phyloP scores from a whole-genome alignment of 495 filamentous ascomycete species.

The Penicillium cataractarum region DNA sequence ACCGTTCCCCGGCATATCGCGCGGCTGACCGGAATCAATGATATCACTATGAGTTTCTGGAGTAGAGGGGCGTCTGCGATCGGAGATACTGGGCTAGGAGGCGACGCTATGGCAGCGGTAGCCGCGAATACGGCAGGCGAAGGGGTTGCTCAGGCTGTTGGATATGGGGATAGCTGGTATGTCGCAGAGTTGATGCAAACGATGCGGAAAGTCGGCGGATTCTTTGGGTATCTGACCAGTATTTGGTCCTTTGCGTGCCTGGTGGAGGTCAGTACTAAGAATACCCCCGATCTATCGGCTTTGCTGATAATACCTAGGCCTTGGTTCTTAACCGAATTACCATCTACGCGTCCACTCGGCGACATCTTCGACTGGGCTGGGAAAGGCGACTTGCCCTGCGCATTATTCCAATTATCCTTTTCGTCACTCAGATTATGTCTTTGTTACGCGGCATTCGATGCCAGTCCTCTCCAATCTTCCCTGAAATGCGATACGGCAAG shows the following conservation, averaged over 20 bases:
- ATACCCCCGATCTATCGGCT: background rate
- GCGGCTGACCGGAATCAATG: slow-evolving; percentile 34
- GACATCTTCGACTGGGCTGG: slow-evolving; percentile 73
- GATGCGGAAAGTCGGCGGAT: slow-evolving; percentile 70
- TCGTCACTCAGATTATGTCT: slow-evolving; percentile 65
- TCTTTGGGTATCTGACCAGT: slow-evolving; percentile 90
- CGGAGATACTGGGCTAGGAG: slow-evolving; percentile 25
- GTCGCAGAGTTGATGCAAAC: slow-evolving; percentile 43
- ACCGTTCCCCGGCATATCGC: slow-evolving; percentile 43
- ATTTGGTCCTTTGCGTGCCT: slow-evolving; percentile 92
- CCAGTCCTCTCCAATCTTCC: slow-evolving; percentile 82
- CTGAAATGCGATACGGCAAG: slow-evolving; percentile 72
- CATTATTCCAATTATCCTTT: slow-evolving; percentile 72
- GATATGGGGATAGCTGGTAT: slow-evolving; percentile 35
- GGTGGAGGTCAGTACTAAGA: slow-evolving; percentile 60
- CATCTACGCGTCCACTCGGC: slow-evolving; percentile 86
- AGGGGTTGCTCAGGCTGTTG: slow-evolving; percentile 33
- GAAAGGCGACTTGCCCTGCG: slow-evolving; percentile 73
- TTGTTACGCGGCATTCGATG: slow-evolving; percentile 88
- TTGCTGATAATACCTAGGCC: slow-evolving; percentile 52
- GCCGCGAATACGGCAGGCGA: slow-evolving; percentile 35
- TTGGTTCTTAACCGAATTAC: slow-evolving; percentile 89
- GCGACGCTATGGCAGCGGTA: slow-evolving; percentile 31
- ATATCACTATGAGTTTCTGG: slow-evolving; percentile 34
- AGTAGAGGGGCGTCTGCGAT: slow-evolving; percentile 20